phyloP scores from a whole-genome alignment of 2,329 filamentous ascomycete genomes.

The Myotisia sp. region DNA sequence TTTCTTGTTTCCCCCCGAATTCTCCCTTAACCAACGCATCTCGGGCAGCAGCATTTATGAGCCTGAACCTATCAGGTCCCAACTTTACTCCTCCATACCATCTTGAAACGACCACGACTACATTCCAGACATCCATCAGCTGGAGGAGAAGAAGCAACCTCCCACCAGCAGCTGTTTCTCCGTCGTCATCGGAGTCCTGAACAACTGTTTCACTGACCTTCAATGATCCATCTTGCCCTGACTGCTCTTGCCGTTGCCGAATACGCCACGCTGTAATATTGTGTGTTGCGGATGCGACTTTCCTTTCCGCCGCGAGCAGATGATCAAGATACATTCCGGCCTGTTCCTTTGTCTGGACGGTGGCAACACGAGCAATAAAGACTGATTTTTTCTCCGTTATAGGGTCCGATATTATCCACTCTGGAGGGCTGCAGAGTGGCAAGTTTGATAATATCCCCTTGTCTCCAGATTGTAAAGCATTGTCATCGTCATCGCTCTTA shows the following conservation, averaged over 20 bases:
- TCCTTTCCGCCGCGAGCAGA: conserved; percentile 68
- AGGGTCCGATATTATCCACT: conserved; percentile 61
- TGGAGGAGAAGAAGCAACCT: conserved; percentile 82
- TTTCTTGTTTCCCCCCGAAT: conserved; percentile 39
- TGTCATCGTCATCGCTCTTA: not conserved
- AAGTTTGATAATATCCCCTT: not conserved
- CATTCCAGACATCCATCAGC: conserved; percentile 85
- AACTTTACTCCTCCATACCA: conserved; percentile 92
- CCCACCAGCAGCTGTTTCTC: conserved; percentile 80
- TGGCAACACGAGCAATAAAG: conserved; percentile 66
- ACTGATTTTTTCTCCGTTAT: conserved; percentile 72
- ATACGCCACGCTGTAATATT: conserved; percentile 95
- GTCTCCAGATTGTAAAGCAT: not conserved
- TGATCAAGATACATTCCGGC: conserved; percentile 59
- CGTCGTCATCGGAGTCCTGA: conserved; percentile 93
- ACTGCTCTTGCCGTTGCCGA: conserved; percentile 24
- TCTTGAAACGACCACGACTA: conserved; percentile 79
- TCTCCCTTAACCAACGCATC: conserved; percentile 71
- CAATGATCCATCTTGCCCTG: conserved; percentile 20
- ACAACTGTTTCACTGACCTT: conserved; percentile 41
- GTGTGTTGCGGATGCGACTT: conserved; percentile 73
- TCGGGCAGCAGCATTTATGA: conserved; percentile 76
- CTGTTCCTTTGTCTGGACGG: conserved; percentile 54
- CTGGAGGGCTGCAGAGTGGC: conserved; percentile 28
- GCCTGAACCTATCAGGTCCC: conserved; percentile 74